These are phyloP conservation scores for Populus pruinosa DNA, from an alignment of 345 rosid species.

Conservation along the genomic window DNA sequence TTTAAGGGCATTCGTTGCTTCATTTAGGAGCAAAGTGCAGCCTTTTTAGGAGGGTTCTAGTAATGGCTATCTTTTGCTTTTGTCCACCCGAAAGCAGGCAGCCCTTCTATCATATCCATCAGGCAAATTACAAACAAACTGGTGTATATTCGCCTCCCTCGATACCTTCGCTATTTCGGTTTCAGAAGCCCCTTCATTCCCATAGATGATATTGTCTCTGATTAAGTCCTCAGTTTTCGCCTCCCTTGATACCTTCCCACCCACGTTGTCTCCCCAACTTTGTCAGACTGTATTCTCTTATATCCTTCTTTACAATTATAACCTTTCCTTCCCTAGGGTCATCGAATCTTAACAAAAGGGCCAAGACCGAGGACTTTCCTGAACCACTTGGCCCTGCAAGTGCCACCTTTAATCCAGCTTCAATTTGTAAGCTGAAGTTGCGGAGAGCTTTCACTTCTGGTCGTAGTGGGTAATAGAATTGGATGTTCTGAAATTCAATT, in stretches of 20 bases:
- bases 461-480: conserved; percentile 51
- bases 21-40: conserved; percentile 67
- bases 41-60: conserved; percentile 51
- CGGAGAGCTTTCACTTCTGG: conserved; percentile 52
- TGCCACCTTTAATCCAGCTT: conserved; percentile 45
- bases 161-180: conserved; percentile 46
- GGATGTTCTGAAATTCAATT: conserved; percentile 42
- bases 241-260: conserved; percentile 8
- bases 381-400: conserved; percentile 67
- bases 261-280: conserved; percentile 48
- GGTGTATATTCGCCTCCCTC: conserved; percentile 50
- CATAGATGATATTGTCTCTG: conserved; percentile 46
- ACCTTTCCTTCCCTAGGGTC: conserved; percentile 41
- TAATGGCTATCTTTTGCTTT: conserved; percentile 62
- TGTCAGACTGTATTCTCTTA: conserved; percentile 39
- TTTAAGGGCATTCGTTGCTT: conserved; percentile 88
- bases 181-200: conserved; percentile 43
- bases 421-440: conserved; percentile 45
- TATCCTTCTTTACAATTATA: conserved; percentile 37
- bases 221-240: conserved; percentile 22
- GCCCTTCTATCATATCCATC: conserved; percentile 54
- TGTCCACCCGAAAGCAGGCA: conserved; percentile 66
- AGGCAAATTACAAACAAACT: conserved; percentile 46
- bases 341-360: conserved; percentile 51
- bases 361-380: conserved; percentile 59